Percentiles rank a stretch among this genome's conserved stretches.
Conservation (phyloP, 805 yeast species). For the Kazachstania taianensis region DNA sequence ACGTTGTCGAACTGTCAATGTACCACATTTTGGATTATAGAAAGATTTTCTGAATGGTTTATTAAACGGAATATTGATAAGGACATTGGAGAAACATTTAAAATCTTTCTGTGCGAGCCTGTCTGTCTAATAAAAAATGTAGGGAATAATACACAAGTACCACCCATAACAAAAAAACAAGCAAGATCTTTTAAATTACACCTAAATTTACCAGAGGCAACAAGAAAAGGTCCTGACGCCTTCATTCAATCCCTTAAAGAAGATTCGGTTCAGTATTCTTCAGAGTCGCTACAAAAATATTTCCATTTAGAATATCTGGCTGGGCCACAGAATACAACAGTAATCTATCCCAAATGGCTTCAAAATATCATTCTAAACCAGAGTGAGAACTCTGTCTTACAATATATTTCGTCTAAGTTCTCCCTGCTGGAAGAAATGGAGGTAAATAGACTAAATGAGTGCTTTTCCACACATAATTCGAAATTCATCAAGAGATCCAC, state of each 20-base stretch:
- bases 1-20: conserved; percentile 13
- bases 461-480: conserved; percentile 8
- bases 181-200: conserved; percentile 9
- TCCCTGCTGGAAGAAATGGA: conserved; percentile 30
- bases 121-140: not conserved
- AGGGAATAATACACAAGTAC: not conserved
- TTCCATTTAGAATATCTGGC: conserved; percentile 21
- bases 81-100: not conserved
- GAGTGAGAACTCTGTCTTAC: conserved; percentile 18
- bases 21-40: conserved; percentile 18
- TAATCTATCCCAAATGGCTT: conserved; percentile 17
- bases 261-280: conserved; percentile 26
- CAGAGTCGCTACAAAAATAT: conserved; percentile 21
- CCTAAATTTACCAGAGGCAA: conserved; percentile 14
- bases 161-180: no score
- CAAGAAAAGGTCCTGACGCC: conserved; percentile 10
- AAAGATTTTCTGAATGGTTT: conserved; percentile 9
- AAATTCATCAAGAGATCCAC: not conserved
- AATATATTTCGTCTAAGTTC: conserved; percentile 23
- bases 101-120: conserved; percentile 2
- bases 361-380: conserved; percentile 11
- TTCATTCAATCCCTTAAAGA: conserved; percentile 27
- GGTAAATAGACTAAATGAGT: conserved; percentile 20
- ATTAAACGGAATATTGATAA: not conserved
- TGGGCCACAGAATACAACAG: not conserved